Evolutionary conservation across 2,329 filamentous ascomycete species (phyloP).

Genomic region (Diaporthe sp.): DNA sequence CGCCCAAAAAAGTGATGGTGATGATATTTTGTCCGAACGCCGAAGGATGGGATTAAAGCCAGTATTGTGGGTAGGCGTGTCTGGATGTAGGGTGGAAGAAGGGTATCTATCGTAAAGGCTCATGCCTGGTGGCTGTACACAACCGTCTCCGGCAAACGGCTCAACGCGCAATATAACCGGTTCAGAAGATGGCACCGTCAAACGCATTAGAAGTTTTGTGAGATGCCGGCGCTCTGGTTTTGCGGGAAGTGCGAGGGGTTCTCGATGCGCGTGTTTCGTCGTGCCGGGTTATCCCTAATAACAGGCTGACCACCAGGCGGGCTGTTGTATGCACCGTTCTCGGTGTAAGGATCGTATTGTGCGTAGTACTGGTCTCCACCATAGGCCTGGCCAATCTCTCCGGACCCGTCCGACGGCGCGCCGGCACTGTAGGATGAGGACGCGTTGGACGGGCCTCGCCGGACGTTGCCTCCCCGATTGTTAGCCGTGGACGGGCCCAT

Average conservation of each 20-base stretch:
- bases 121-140: slow-evolving; percentile 36
- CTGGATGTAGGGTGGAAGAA: slow-evolving; percentile 36
- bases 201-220: slow-evolving; percentile 87
- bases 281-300: slow-evolving; percentile 92
- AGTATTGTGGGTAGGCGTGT: slow-evolving; percentile 34
- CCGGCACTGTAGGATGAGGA: slow-evolving; percentile 94
- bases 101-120: slow-evolving; percentile 41
- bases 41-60: slow-evolving; percentile 39
- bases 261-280: slow-evolving; percentile 95
- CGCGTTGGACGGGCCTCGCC: slow-evolving; percentile 92
- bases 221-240: slow-evolving; percentile 88
- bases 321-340: slow-evolving; percentile 53
- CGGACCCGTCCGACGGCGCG: slow-evolving; percentile 79
- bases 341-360: slow-evolving; percentile 72
- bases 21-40: slow-evolving; percentile 35
- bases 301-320: slow-evolving; percentile 75
- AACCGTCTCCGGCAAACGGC: slow-evolving; percentile 27
- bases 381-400: slow-evolving; percentile 64
- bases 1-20: slow-evolving; percentile 12
- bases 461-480: slow-evolving; percentile 79
- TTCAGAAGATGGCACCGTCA: not conserved
- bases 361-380: slow-evolving; percentile 68
- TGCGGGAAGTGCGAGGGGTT: slow-evolving; percentile 90
- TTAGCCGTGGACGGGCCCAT: slow-evolving; percentile 80
- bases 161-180: slow-evolving; percentile 5